A percentile compares a stretch with the other conserved stretches of the same genome.
Conservation (phyloP, 2,329 filamentous ascomycete species). For the Beauveria sp. region DNA sequence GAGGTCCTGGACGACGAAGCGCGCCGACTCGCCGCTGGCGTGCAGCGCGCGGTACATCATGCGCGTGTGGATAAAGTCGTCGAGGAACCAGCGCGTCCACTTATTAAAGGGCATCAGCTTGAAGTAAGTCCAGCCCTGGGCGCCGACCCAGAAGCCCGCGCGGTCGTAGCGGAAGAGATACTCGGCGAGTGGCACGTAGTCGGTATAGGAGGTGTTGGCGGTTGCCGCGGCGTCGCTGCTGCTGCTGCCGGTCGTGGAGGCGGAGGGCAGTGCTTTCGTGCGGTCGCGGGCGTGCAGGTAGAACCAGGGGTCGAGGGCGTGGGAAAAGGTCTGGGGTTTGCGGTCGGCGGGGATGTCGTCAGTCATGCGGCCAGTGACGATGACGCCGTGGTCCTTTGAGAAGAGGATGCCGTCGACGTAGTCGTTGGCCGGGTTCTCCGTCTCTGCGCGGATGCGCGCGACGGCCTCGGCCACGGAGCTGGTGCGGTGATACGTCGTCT, state of each 20-base stretch:
- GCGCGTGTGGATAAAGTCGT: constrained; percentile 66
- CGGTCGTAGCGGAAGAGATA: constrained; percentile 73
- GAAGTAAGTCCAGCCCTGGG: constrained; percentile 61
- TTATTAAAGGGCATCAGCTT: constrained; percentile 54
- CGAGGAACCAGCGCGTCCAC: constrained; percentile 59
- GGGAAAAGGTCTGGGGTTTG: constrained; percentile 46
- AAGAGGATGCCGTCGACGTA: constrained; percentile 71
- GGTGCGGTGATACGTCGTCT: constrained; percentile 52
- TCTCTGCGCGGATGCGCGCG: constrained; percentile 40
- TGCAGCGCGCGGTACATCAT: constrained; percentile 69
- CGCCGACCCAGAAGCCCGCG: constrained; percentile 67
- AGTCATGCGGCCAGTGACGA: constrained; percentile 57
- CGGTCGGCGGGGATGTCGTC: constrained; percentile 37
- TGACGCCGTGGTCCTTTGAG: constrained; percentile 51
- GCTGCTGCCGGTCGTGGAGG: constrained; percentile 9
- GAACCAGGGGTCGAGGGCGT: constrained; percentile 64
- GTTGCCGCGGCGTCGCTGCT: not conserved
- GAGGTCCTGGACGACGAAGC: constrained; percentile 63
- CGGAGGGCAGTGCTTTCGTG: constrained; percentile 22
- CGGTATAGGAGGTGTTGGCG: constrained; percentile 23
- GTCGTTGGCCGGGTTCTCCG: constrained; percentile 41
- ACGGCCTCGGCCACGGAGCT: constrained; percentile 40
- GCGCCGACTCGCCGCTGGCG: constrained; percentile 54
- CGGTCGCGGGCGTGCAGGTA: constrained; percentile 59
- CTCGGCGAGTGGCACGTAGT: constrained; percentile 60